These are phyloP conservation scores for Xylaria sp. DNA, from an alignment of 2,329 filamentous ascomycete species.

Conservation along the genomic window DNA sequence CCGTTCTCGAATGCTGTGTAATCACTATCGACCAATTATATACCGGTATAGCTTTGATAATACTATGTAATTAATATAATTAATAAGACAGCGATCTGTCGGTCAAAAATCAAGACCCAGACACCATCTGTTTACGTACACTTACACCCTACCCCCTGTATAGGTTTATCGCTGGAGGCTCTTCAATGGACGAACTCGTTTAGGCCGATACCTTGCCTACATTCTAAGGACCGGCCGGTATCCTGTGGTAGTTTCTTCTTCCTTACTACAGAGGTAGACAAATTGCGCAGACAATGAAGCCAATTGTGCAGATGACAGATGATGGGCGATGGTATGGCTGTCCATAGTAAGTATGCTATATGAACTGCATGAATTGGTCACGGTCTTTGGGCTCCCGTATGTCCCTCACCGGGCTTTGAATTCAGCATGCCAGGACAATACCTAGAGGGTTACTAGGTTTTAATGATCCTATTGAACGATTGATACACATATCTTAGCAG, in stretches of 20 bases:
- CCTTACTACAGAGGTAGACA: neutral
- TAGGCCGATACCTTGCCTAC: neutral
- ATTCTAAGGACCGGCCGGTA: neutral
- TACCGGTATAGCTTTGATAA: neutral
- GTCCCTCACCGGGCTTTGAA: conserved; percentile 19
- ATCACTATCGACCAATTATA: conserved; percentile 7
- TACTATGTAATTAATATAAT: neutral
- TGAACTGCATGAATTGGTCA: conserved; percentile 27
- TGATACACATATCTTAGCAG: neutral
- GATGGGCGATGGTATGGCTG: conserved; percentile 1
- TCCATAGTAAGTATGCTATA: conserved; percentile 11
- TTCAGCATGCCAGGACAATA: neutral
- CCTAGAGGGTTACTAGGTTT: neutral
- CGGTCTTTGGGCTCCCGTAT: neutral
- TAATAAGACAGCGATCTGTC: neutral
- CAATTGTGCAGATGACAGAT: neutral
- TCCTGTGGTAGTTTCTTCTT: neutral
- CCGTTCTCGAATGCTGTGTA: neutral
- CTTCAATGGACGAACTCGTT: neutral
- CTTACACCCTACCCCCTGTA: neutral
- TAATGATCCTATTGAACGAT: conserved; percentile 25
- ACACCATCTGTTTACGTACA: neutral
- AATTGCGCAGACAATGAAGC: neutral
- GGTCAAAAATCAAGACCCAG: too few species aligned
- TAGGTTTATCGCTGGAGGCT: neutral